A percentile compares a stretch with the other conserved stretches of the same genome.
phyloP scores from a whole-genome alignment of 306 rosid genomes.

The Cucurbita argyrosperma region DNA sequence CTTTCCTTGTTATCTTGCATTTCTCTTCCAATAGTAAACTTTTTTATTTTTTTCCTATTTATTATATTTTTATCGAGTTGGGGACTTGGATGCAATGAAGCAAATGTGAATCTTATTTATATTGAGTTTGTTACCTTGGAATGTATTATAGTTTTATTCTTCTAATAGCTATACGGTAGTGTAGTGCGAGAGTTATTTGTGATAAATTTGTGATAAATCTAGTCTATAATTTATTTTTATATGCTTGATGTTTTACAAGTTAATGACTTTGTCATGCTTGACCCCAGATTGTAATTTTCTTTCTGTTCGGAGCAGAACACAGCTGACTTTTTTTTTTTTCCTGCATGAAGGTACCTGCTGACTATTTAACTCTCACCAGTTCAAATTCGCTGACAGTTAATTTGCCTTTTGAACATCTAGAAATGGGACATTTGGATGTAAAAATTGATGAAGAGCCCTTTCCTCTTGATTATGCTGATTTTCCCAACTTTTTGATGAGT shows the following conservation, averaged over 20 bases:
- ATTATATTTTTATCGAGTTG: neutral
- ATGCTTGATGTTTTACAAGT: neutral
- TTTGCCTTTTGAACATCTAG: conserved; percentile 9
- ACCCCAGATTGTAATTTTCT: neutral
- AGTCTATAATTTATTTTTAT: neutral
- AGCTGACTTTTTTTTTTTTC: neutral
- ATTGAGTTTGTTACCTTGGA: neutral
- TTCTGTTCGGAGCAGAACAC: neutral
- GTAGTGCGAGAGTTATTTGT: neutral
- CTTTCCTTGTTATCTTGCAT: neutral
- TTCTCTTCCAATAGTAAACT: neutral
- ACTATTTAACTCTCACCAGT: neutral
- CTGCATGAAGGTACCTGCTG: conserved; percentile 1
- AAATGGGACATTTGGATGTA: conserved; percentile 1
- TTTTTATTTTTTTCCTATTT: neutral
- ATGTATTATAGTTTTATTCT: neutral
- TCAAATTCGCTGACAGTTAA: conserved; percentile 8
- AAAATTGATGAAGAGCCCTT: conserved; percentile 17
- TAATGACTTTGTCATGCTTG: neutral
- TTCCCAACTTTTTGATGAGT: conserved; percentile 6
- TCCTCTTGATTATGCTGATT: conserved; percentile 10
- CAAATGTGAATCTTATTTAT: neutral
- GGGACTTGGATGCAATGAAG: neutral
- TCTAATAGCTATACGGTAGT: neutral
- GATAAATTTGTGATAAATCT: neutral